phyloP scores from a whole-genome alignment of 1,139 yeast species.

The Saccharomyces hybrid region DNA sequence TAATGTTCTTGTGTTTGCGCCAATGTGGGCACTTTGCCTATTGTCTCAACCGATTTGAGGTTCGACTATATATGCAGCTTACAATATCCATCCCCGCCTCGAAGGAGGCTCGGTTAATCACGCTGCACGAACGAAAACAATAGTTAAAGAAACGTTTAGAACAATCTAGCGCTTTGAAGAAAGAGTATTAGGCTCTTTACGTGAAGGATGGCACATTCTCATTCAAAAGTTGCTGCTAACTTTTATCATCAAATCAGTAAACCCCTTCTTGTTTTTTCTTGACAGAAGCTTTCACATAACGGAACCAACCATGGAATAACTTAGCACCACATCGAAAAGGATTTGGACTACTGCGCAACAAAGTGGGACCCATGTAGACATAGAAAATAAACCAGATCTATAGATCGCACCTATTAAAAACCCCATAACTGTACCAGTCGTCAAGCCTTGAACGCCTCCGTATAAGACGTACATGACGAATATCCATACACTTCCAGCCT shows the following conservation, averaged over 20 bases:
- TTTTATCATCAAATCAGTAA: background rate
- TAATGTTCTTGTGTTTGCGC: slow-evolving; percentile 7
- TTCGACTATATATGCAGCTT: slow-evolving; percentile 6
- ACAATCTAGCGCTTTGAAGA: background rate
- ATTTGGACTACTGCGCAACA: slow-evolving; percentile 67
- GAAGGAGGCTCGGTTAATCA: background rate
- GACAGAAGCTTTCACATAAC: slow-evolving; percentile 27
- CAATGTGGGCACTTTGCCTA: background rate
- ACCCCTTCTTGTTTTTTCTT: background rate
- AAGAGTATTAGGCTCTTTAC: background rate
- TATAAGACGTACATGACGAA: slow-evolving; percentile 40
- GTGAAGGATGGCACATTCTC: background rate
- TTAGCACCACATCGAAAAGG: slow-evolving; percentile 54
- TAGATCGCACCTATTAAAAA: slow-evolving; percentile 60
- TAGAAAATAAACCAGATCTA: slow-evolving; percentile 64
- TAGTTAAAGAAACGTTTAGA: background rate
- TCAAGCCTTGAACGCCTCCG: slow-evolving; percentile 58
- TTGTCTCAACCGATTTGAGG: background rate
- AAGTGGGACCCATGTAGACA: slow-evolving; percentile 93
- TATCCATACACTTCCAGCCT: slow-evolving; percentile 37
- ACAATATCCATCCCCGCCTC: slow-evolving; percentile 4
- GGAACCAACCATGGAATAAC: slow-evolving; percentile 49
- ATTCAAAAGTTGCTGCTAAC: background rate
- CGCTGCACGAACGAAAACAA: background rate
- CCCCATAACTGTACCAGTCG: slow-evolving; percentile 71